Evolutionary conservation across 495 filamentous ascomycete genomes (phyloP), one percentile per base, ranked within the genome.

Genomic region (Penicillium antarcticum): DNA sequence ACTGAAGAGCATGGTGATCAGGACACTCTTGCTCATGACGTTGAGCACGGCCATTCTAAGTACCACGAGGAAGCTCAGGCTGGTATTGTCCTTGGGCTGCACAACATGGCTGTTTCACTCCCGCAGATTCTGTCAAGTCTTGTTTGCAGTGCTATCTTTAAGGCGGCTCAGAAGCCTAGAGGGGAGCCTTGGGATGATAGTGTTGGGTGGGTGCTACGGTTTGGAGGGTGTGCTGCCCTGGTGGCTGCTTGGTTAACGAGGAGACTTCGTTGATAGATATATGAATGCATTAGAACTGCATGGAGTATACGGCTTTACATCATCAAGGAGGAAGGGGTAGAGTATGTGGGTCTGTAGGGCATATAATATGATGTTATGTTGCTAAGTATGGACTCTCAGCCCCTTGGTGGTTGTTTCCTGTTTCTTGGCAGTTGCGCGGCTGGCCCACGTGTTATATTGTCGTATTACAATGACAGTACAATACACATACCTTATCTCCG

Each of bases 81-180:
- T 1, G 91, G 91, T 12, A 87, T 96, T 18, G 85, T 96, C 29
- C 76, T 96, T 2, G 91, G 91, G 2, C 85, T 96, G 18, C 91
- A 96, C 70, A 96, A 96, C 65, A 90, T 96, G 67, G 86, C 91
- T 21, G 83, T 96, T 52, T 87, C 89, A 0, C 81, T 90, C 17
- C 91, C 91, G 12, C 91, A 96, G 66, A 88, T 95, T 45, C 79
- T 96, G 32, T 89, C 91, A 13, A 95, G 90, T 40, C 67, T 96
- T 24, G 80, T 84, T 4, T 89, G 86, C 52, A 89, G 85, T 65
- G 77, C 84, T 42, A 88, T 96, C 45, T 96, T 96, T 72, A 82
- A 80, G 54, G 66, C 79, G 23, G 78, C 89, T 58, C 91, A 96
- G 68, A 94, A 92, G 67, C 88, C 87, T 9, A 75, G 91, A 44